phyloP scores from a whole-genome alignment of 2,329 filamentous ascomycete genomes.

The Neophaeococcomyces aloes region DNA sequence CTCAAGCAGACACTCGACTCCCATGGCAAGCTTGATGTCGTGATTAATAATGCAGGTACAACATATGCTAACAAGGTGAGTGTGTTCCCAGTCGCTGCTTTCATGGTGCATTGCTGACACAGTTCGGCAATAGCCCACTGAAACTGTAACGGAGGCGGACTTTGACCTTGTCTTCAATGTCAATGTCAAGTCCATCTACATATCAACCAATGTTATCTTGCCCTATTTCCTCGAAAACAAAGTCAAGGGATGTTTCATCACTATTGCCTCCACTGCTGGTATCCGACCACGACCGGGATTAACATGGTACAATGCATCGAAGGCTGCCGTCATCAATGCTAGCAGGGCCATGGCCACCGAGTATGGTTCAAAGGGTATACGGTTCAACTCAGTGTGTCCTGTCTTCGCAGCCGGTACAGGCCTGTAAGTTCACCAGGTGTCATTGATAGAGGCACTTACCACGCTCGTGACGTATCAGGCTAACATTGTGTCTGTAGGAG shows the following conservation, averaged over 20 bases:
- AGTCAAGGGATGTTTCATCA: slow-evolving; percentile 14
- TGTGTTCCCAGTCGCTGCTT: background rate
- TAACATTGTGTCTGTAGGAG: background rate
- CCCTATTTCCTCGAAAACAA: slow-evolving; percentile 17
- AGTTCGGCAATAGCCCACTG: slow-evolving; percentile 25
- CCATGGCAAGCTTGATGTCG: slow-evolving; percentile 39
- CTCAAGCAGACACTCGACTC: slow-evolving; percentile 32
- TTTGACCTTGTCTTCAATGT: slow-evolving; percentile 41
- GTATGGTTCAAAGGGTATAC: slow-evolving; percentile 60
- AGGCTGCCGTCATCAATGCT: slow-evolving; percentile 54
- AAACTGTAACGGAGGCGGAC: slow-evolving; percentile 35
- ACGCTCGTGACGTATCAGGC: background rate
- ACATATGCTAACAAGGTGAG: slow-evolving; percentile 34
- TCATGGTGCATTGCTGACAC: background rate
- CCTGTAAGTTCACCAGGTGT: slow-evolving; percentile 32
- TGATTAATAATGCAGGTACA: slow-evolving; percentile 43
- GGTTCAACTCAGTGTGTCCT: slow-evolving; percentile 62
- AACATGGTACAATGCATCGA: slow-evolving; percentile 46
- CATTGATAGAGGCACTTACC: background rate
- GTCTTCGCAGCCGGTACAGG: slow-evolving; percentile 54
- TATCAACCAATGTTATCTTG: slow-evolving; percentile 16
- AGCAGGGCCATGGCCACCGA: slow-evolving; percentile 61
- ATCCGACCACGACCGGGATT: slow-evolving; percentile 17
- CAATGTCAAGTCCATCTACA: slow-evolving; percentile 26
- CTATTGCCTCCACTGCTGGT: slow-evolving; percentile 17